Evolutionary conservation across 208 protist genomes (phyloP).

Genomic region (Leishmania lainsoni): DNA sequence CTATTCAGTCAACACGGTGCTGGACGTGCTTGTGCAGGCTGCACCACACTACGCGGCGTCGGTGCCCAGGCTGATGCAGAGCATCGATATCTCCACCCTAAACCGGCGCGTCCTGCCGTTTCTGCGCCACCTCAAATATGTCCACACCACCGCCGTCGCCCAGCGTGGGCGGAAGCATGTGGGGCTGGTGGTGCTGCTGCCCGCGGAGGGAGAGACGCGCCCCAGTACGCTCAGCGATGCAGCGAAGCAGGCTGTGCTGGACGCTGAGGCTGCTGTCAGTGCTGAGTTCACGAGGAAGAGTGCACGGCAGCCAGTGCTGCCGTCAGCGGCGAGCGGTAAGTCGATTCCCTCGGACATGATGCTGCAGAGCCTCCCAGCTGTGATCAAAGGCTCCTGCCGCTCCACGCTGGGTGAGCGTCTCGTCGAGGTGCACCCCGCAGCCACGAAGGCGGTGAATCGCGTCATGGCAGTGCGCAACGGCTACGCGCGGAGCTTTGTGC

Average conservation of each 20-base stretch:
- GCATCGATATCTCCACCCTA: slow-evolving; percentile 52
- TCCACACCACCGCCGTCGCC: slow-evolving; percentile 61
- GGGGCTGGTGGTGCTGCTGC: slow-evolving; percentile 61
- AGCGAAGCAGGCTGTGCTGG: slow-evolving; percentile 29
- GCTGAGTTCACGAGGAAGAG: neutral
- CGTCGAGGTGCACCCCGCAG: slow-evolving; percentile 14
- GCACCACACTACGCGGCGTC: slow-evolving; percentile 50
- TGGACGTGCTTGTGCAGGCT: slow-evolving; percentile 54
- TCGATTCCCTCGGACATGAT: slow-evolving; percentile 32
- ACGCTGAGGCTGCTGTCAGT: slow-evolving; percentile 16
- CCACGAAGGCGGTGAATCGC: slow-evolving; percentile 31
- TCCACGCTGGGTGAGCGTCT: slow-evolving; percentile 30
- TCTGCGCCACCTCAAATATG: slow-evolving; percentile 36
- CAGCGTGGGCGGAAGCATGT: slow-evolving; percentile 39
- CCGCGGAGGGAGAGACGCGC: slow-evolving; percentile 15
- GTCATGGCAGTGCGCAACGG: slow-evolving; percentile 79
- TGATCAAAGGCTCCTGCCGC: slow-evolving; percentile 26
- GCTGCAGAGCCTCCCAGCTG: slow-evolving; percentile 48
- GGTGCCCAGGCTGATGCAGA: slow-evolving; percentile 36
- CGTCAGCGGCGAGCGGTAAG: slow-evolving; percentile 10
- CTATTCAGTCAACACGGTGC: slow-evolving; percentile 56
- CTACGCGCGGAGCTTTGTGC: slow-evolving; percentile 42
- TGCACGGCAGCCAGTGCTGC: neutral
- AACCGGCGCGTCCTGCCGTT: slow-evolving; percentile 59
- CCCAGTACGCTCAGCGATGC: slow-evolving; percentile 29